Conservation (phyloP, 768 basidiomycete species). For the Mrakia frigida region DNA sequence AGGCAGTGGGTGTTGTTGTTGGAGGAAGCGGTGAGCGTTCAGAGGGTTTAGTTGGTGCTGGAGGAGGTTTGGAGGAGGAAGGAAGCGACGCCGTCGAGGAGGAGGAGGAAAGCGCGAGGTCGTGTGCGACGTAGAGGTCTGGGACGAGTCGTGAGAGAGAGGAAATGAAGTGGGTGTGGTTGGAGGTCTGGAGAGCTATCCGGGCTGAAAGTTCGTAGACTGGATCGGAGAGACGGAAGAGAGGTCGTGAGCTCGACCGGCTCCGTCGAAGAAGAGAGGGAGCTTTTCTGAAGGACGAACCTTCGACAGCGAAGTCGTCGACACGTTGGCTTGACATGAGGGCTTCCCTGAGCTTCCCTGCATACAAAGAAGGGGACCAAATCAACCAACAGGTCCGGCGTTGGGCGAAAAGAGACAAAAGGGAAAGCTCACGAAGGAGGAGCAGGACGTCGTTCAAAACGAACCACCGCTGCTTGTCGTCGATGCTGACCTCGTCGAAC, state of each 20-base stretch:
- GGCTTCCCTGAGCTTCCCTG: constrained; percentile 29
- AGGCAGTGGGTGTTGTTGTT: background rate
- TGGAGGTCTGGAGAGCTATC: constrained; percentile 21
- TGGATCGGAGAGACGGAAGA: background rate
- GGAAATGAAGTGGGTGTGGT: constrained; percentile 21
- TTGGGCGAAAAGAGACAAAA: background rate
- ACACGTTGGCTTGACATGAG: constrained; percentile 15
- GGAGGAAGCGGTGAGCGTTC: background rate
- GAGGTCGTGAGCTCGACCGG: background rate
- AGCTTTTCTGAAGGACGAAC: constrained; percentile 1
- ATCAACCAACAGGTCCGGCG: too few relatives aligned
- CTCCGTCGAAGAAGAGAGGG: too few relatives aligned
- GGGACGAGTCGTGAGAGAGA: constrained; percentile 22
- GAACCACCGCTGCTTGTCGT: constrained; percentile 26
- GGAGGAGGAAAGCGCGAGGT: background rate
- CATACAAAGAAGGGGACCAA: too few relatives aligned
- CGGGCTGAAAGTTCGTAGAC: constrained; percentile 29
- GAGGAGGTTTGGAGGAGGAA: background rate
- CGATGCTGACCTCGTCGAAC: background rate
- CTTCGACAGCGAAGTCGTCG: constrained; percentile 22
- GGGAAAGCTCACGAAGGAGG: constrained; percentile 17
- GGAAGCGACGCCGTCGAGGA: background rate
- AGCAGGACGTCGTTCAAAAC: constrained; percentile 23
- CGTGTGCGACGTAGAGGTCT: constrained; percentile 19
- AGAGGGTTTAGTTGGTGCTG: background rate